Percentiles rank a stretch among this genome's conserved stretches.
Evolutionary conservation across 352 stramenopile genomes (phyloP).

Genomic region (Pythium chondricola): DNA sequence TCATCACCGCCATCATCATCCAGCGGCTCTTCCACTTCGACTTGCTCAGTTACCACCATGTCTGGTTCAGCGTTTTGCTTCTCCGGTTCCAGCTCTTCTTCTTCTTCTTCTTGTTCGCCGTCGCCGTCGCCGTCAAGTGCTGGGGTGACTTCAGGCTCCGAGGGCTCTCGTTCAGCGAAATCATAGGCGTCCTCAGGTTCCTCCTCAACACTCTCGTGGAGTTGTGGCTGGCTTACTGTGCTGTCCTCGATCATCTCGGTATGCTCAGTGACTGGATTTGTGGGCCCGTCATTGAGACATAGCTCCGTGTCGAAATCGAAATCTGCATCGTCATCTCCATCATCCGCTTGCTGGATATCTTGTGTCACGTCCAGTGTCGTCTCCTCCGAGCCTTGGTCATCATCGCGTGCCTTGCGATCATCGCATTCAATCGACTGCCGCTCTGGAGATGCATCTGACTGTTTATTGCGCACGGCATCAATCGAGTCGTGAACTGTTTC

Average conservation of each 20-base stretch:
- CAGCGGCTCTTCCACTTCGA: neutral
- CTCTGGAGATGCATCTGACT: neutral
- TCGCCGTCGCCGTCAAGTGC: too few species aligned
- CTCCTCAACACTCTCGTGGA: too few species aligned
- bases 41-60: constrained; percentile 5
- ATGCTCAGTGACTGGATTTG: too few species aligned
- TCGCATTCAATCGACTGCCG: neutral
- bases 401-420: neutral
- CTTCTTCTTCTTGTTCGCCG: constrained; percentile 6
- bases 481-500: neutral
- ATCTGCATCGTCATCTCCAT: constrained; percentile 7
- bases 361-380: neutral
- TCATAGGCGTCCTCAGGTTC: too few species aligned
- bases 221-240: too few species aligned
- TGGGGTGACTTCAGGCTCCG: too few species aligned
- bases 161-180: too few species aligned
- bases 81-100: constrained; percentile 7
- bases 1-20: neutral
- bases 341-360: neutral
- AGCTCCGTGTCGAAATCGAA: neutral
- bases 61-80: too few species aligned
- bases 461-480: neutral
- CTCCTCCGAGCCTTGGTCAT: too few species aligned
- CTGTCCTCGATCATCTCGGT: too few species aligned
- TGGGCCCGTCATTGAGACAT: neutral